These are phyloP conservation scores for Calycina marina DNA, from an alignment of 2,329 filamentous ascomycete genomes.

Conservation along the genomic window DNA sequence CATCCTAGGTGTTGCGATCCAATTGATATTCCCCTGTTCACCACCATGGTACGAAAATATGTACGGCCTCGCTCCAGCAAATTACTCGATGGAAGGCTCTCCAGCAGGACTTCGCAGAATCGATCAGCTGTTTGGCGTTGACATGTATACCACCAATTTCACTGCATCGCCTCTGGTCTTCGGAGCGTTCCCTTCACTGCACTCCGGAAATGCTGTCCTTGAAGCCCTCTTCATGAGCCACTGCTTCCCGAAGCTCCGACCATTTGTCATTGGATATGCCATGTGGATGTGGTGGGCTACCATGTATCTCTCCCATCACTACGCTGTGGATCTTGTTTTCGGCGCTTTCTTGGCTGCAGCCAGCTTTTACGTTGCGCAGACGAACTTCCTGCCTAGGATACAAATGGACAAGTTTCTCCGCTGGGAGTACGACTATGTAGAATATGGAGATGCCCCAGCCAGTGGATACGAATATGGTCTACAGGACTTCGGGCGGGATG, in stretches of 20 bases:
- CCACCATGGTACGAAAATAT: slow-evolving; percentile 95
- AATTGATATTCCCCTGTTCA: slow-evolving; percentile 83
- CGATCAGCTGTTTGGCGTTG: slow-evolving; percentile 77
- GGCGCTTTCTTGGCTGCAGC: slow-evolving; percentile 67
- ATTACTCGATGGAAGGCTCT: slow-evolving; percentile 81
- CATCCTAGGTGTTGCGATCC: slow-evolving; percentile 72
- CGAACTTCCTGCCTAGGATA: slow-evolving; percentile 65
- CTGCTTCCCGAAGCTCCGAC: slow-evolving; percentile 71
- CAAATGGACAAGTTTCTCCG: slow-evolving; percentile 76
- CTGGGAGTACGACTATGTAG: slow-evolving; percentile 93
- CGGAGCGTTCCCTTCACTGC: slow-evolving; percentile 85
- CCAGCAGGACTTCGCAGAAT: slow-evolving; percentile 81
- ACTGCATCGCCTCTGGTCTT: slow-evolving; percentile 84
- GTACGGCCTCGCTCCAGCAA: slow-evolving; percentile 78
- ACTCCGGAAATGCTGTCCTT: slow-evolving; percentile 77
- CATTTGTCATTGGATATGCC: slow-evolving; percentile 69
- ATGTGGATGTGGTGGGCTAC: slow-evolving; percentile 97
- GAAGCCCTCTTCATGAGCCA: slow-evolving; percentile 89
- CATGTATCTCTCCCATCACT: slow-evolving; percentile 96
- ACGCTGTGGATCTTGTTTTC: slow-evolving; percentile 81
- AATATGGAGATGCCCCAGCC: slow-evolving; percentile 56
- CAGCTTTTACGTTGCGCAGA: slow-evolving; percentile 70
- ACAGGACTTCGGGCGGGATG: slow-evolving; percentile 16
- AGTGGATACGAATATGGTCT: slow-evolving; percentile 37
- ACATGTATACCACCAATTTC: slow-evolving; percentile 88